These are phyloP conservation scores for Stephania cephalantha DNA, from an alignment of 164 flowering plant species.

Conservation along the genomic window DNA sequence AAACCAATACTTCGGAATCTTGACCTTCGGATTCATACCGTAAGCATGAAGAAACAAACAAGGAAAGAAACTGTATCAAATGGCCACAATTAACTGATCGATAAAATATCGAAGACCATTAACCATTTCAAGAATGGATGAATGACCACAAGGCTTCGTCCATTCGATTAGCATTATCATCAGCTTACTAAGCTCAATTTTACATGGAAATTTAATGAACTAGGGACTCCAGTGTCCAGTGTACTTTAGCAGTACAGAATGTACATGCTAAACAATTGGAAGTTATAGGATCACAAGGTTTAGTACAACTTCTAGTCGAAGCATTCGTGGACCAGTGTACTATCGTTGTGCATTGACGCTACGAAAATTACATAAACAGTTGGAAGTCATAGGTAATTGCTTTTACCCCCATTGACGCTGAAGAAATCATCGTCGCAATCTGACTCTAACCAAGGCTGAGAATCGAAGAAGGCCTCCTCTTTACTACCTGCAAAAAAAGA, in stretches of 20 bases:
- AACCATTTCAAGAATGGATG: not conserved
- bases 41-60: not conserved
- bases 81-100: not conserved
- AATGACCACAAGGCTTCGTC: too few relatives aligned
- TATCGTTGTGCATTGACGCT: too few relatives aligned
- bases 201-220: too few relatives aligned
- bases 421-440: constrained; percentile 81
- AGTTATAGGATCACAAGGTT: too few relatives aligned
- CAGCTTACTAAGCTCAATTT: too few relatives aligned
- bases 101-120: not conserved
- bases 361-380: too few relatives aligned
- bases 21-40: not conserved
- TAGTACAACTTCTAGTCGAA: too few relatives aligned
- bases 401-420: constrained; percentile 84
- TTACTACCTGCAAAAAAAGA: constrained; percentile 51
- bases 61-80: not conserved
- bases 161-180: too few relatives aligned
- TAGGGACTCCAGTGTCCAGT: too few relatives aligned
- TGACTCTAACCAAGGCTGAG: constrained; percentile 72
- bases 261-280: too few relatives aligned
- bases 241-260: too few relatives aligned
- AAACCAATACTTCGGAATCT: not conserved
- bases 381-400: not conserved
- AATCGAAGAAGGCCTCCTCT: constrained; percentile 74
- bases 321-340: too few relatives aligned